phyloP scores from a whole-genome alignment of 352 stramenopile genomes.

The Globisporangium takayamanum region DNA sequence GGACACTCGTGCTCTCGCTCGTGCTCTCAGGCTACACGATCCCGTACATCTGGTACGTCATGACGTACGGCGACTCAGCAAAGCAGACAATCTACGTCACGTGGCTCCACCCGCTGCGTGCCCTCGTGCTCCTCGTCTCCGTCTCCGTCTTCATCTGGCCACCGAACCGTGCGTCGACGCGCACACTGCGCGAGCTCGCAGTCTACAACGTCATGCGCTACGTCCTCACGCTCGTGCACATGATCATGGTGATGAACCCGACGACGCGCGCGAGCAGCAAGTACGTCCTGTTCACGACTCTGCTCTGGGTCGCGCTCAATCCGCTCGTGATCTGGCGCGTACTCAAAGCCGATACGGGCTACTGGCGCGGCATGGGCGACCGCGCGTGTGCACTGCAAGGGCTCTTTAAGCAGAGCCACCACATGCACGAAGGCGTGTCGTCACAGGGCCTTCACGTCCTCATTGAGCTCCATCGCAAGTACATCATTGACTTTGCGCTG shows the following conservation, averaged over 20 bases:
- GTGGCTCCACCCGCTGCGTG: constrained; percentile 8
- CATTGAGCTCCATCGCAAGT: constrained; percentile 37
- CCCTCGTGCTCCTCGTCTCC: constrained; percentile 19
- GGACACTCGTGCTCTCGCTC: constrained; percentile 12
- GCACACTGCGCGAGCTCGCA: constrained; percentile 53
- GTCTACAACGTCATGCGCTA: constrained; percentile 42
- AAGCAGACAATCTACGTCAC: constrained; percentile 28
- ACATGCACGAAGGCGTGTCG: constrained; percentile 24
- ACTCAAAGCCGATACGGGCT: constrained; percentile 45
- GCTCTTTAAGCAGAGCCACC: constrained; percentile 18
- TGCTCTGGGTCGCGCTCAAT: constrained; percentile 42
- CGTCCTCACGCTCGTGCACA: constrained; percentile 30
- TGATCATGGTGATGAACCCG: constrained; percentile 8
- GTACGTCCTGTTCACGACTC: constrained; percentile 34
- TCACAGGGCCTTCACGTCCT: constrained; percentile 56
- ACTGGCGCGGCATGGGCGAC: constrained; percentile 50
- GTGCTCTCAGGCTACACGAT: constrained; percentile 10
- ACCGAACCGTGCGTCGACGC: constrained; percentile 25
- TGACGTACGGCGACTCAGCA: constrained; percentile 1
- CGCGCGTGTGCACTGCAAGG: constrained; percentile 33
- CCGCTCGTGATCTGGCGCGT: constrained; percentile 58
- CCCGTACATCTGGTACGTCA: constrained; percentile 10
- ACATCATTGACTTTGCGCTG: constrained; percentile 50
- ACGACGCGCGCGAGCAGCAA: constrained; percentile 24
- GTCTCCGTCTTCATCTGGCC: constrained; percentile 19